phyloP scores from a whole-genome alignment of 176 grass and related monocot genomes.

The Lolium rigidum region DNA sequence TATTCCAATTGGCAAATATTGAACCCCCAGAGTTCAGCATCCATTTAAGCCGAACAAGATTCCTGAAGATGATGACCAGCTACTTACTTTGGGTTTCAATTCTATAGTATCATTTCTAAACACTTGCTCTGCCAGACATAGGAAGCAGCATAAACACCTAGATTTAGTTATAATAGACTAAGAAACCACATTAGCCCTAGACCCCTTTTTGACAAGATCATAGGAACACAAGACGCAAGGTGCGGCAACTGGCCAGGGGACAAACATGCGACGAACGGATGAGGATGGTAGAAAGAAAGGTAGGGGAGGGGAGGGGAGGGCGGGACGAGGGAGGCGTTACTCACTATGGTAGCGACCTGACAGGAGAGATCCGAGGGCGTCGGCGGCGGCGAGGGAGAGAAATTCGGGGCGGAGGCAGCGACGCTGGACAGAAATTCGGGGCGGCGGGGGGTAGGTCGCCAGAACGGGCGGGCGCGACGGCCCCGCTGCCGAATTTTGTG shows the following conservation, averaged over 20 bases:
- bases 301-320: background rate
- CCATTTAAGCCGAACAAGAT: background rate
- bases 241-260: background rate
- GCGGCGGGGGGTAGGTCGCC: background rate
- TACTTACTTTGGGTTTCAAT: background rate
- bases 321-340: background rate
- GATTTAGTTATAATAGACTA: background rate
- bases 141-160: background rate
- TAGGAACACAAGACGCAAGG: background rate
- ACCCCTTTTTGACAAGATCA: background rate
- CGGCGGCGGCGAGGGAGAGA: background rate
- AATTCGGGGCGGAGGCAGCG: background rate
- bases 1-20: background rate
- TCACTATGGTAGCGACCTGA: background rate
- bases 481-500: background rate
- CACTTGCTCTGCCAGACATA: background rate
- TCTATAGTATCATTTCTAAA: background rate
- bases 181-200: background rate
- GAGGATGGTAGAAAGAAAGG: background rate
- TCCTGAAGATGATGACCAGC: background rate
- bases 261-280: background rate
- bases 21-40: background rate
- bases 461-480: background rate
- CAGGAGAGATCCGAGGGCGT: constrained; percentile 9
- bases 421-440: background rate